These are phyloP conservation scores for Furcasterigmium furcatum DNA, from an alignment of 2,329 filamentous ascomycete species.

Conservation along the genomic window DNA sequence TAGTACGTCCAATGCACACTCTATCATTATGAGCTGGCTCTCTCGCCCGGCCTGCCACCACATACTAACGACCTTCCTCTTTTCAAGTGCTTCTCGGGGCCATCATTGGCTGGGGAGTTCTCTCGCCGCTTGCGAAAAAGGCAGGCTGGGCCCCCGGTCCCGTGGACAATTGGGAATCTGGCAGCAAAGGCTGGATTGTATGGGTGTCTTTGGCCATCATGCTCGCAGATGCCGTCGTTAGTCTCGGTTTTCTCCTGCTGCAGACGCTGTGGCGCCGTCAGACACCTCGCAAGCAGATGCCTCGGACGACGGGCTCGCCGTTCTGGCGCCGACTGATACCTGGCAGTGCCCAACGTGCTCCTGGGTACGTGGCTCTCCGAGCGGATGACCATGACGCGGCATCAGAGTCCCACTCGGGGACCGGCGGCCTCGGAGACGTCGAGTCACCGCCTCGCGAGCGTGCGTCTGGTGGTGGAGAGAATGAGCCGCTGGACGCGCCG, in stretches of 20 bases:
- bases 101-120: slow-evolving; percentile 81
- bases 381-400: slow-evolving; percentile 3
- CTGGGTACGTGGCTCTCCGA: slow-evolving; percentile 1
- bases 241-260: slow-evolving; percentile 73
- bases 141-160: slow-evolving; percentile 86
- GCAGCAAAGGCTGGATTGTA: slow-evolving; percentile 98
- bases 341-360: background rate
- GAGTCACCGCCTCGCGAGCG: too few species aligned
- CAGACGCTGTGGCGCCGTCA: slow-evolving; percentile 44
- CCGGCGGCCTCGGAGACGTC: too few species aligned
- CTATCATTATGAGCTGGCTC: too few species aligned
- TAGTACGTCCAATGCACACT: too few species aligned
- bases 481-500: slow-evolving; percentile 62
- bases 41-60: too few species aligned
- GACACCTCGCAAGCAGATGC: too few species aligned
- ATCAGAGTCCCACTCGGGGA: too few species aligned
- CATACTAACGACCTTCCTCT: background rate
- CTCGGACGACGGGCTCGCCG: too few species aligned
- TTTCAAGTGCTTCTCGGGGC: slow-evolving; percentile 74
- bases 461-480: background rate
- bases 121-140: slow-evolving; percentile 84
- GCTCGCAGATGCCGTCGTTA: slow-evolving; percentile 89
- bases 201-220: slow-evolving; percentile 97
- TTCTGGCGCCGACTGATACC: too few species aligned
- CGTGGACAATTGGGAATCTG: slow-evolving; percentile 84